Conservation (phyloP, 2,329 filamentous ascomycete genomes). For the Calonectria crousiana region DNA sequence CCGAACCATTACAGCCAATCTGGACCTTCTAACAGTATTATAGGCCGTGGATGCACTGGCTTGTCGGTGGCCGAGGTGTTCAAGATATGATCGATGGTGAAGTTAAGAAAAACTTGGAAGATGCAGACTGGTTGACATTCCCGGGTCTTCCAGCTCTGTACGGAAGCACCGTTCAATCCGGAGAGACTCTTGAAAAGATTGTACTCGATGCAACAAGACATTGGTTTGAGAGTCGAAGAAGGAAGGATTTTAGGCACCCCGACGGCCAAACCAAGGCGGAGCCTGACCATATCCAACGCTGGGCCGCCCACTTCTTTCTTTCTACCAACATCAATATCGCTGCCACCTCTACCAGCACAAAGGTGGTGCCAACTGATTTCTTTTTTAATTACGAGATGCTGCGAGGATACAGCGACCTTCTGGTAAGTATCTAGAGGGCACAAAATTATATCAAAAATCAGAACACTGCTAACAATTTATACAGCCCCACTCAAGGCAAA, state of each 20-base stretch:
- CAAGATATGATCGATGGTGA: not conserved
- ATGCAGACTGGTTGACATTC: not conserved
- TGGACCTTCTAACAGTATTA: not conserved
- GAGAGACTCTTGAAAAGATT: not conserved
- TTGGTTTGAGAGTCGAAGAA: not conserved
- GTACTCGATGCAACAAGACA: not conserved
- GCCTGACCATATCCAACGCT: not conserved
- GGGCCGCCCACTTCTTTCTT: not conserved
- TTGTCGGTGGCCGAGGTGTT: not conserved
- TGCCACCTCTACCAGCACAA: not conserved
- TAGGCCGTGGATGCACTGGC: slow-evolving; percentile 17
- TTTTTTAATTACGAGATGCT: slow-evolving; percentile 7
- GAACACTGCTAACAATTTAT: not conserved
- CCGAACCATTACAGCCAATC: too few species aligned
- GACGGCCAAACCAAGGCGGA: not conserved
- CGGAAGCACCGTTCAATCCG: not conserved
- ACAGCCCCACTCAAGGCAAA: not conserved
- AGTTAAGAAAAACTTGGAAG: not conserved
- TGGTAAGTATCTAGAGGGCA: not conserved
- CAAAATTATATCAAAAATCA: too few species aligned
- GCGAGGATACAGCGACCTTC: not conserved
- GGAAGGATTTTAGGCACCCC: not conserved
- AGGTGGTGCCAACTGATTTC: not conserved
- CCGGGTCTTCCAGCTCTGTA: not conserved
- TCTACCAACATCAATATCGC: not conserved